Base-by-base conservation (phyloP, 192 early-diverging fungal species). In the Podila clonocystis region DNA sequence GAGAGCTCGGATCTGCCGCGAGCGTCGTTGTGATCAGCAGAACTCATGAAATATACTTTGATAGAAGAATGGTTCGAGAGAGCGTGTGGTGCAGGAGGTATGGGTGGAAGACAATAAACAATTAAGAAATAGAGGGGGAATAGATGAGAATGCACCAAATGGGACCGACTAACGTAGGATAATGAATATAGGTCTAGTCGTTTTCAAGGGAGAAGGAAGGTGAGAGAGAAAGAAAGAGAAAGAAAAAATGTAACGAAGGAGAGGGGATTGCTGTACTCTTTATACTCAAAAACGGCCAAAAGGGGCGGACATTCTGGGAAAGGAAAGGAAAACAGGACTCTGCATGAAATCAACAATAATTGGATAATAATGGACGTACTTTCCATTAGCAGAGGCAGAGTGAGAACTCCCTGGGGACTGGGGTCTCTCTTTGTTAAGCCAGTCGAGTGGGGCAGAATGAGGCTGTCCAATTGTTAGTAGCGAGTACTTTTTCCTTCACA, bases 181-280 rank as follows among this genome's bases (percentile, higher is more conserved):
- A 45, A 20, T 17, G 52, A 57, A 6, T 29, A 4, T 19, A 13
- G 28, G 30, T 12, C 34, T 9, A 12, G 26, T 30, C 28, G 65
- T 19, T 50, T n/a, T 8, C 30, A 63, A 31, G 62, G 12, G 20
- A 22, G 11, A 28, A 5, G 31, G 12, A 11, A 31, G 30, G 41
- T 9, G 49, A 24, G 62, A 33, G 30, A 50, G 34, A 24, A 0
- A 45, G 24, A 52, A 30, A 61, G 19, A 34, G 8, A 41, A 58
- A 60, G 19, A 60, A 15, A 62, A 24, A 70, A 62, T n/a, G 31
- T 34, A 31, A 62, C 20, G 30, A 4, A 55, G 48, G 31, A 70
- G 36, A 24, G 9, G 29, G 45, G 8, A 17, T 3, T 55, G 52
- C 4, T n/a, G 50, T 34, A 9, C 33, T 20, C 24, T 65, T 65